A percentile compares a stretch with the other conserved stretches of the same genome.
Evolutionary conservation across 139 green algal species (phyloP).

Genomic region (Coelastrella sp.): DNA sequence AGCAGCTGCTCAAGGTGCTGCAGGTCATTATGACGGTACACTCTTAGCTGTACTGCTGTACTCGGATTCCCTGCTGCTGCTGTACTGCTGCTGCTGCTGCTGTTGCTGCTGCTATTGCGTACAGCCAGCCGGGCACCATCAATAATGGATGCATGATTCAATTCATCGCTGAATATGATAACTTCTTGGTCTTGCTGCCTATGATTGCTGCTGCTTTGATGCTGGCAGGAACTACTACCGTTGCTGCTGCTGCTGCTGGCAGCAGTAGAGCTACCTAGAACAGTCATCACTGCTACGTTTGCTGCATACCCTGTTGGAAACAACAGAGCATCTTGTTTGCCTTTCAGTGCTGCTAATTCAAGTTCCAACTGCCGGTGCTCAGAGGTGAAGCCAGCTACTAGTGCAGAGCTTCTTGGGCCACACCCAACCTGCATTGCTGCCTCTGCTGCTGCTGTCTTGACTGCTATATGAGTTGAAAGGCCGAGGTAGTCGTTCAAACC

Average conservation of each 20-base stretch:
- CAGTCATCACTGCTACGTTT: slow-evolving; percentile 82
- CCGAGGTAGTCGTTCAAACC: slow-evolving; percentile 96
- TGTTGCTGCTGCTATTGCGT: neutral
- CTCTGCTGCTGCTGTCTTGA: slow-evolving; percentile 71
- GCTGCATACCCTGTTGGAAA: slow-evolving; percentile 93
- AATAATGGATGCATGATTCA: slow-evolving; percentile 29
- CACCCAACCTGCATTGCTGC: slow-evolving; percentile 54
- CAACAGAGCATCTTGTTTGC: slow-evolving; percentile 78
- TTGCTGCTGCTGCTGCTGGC: slow-evolving; percentile 26
- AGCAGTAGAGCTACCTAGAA: slow-evolving; percentile 56
- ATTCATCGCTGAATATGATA: neutral
- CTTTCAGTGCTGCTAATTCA: slow-evolving; percentile 85
- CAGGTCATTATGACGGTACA: slow-evolving; percentile 18
- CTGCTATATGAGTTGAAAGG: slow-evolving; percentile 83
- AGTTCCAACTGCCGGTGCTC: slow-evolving; percentile 87
- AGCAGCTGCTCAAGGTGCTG: neutral
- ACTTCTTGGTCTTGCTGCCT: neutral
- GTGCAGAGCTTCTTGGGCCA: slow-evolving; percentile 49
- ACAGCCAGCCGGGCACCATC: neutral
- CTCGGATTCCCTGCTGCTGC: neutral
- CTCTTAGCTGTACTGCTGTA: neutral
- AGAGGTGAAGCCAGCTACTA: slow-evolving; percentile 91
- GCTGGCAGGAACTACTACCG: slow-evolving; percentile 21
- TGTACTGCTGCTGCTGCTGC: neutral
- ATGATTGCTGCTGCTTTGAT: neutral